Evolutionary conservation across 495 filamentous ascomycete genomes (phyloP).

Genomic region (Trichoderma reesei): DNA sequence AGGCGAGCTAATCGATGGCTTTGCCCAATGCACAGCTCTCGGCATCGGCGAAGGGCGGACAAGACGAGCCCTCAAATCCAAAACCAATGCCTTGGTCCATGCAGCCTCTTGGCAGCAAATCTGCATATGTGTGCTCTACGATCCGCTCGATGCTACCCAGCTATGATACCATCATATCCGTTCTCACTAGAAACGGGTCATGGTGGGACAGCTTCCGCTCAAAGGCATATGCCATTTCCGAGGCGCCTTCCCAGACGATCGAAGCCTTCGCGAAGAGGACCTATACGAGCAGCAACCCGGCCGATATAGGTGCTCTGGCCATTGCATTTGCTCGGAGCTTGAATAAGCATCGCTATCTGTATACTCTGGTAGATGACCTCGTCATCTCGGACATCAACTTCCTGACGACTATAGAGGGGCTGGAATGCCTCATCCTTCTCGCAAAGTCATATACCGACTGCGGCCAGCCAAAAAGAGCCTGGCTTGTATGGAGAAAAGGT

Average conservation of each 20-base stretch:
- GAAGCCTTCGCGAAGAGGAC: constrained; percentile 7
- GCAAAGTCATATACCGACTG: constrained; percentile 16
- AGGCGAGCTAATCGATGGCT: not conserved
- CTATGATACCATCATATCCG: constrained; percentile 11
- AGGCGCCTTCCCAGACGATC: constrained; percentile 5
- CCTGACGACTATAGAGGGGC: constrained; percentile 11
- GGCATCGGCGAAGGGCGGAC: not conserved
- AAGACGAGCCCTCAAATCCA: not conserved
- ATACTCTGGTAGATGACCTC: constrained; percentile 11
- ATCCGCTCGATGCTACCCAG: constrained; percentile 12
- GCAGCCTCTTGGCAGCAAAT: not conserved
- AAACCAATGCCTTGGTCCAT: not conserved
- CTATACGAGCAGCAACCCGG: constrained; percentile 13
- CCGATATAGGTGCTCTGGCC: constrained; percentile 13
- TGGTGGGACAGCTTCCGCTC: constrained; percentile 14
- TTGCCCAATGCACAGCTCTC: not conserved
- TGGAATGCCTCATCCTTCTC: constrained; percentile 15
- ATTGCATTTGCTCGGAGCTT: constrained; percentile 13
- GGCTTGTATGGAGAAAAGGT: constrained; percentile 13
- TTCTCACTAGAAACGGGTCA: constrained; percentile 8
- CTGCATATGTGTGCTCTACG: constrained; percentile 5
- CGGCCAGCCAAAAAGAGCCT: constrained; percentile 13
- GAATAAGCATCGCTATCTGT: constrained; percentile 6
- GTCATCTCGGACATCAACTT: constrained; percentile 12
- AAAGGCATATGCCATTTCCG: constrained; percentile 11